These are phyloP conservation scores for Sarcomyxa edulis DNA, from an alignment of 768 basidiomycete genomes.

Conservation along the genomic window DNA sequence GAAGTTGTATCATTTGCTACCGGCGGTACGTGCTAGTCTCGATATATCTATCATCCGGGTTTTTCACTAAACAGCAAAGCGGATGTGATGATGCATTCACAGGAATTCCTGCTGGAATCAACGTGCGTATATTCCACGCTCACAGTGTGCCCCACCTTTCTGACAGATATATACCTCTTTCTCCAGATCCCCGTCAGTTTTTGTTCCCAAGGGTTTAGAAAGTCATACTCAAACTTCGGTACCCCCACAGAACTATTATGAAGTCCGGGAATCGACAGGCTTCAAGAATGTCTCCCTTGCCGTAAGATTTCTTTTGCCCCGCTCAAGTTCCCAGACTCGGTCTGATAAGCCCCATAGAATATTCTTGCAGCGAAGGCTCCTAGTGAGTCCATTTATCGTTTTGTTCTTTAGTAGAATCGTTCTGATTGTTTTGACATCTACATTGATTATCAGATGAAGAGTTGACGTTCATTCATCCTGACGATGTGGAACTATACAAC, in stretches of 20 bases:
- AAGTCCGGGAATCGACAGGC: constrained; percentile 73
- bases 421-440: constrained; percentile 1
- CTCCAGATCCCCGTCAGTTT: constrained; percentile 56
- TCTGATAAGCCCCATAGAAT: constrained; percentile 54
- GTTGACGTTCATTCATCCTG: constrained; percentile 77
- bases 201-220: too few species aligned
- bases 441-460: constrained; percentile 49
- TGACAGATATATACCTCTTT: constrained; percentile 1
- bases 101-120: constrained; percentile 87
- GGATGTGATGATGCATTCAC: too few species aligned
- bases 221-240: too few species aligned
- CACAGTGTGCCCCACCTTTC: too few species aligned
- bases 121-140: constrained; percentile 44
- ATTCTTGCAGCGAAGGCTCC: constrained; percentile 86
- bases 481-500: constrained; percentile 70
- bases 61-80: too few species aligned
- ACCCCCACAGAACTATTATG: constrained; percentile 63
- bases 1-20: constrained; percentile 82
- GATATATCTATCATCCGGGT: too few species aligned
- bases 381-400: constrained; percentile 34
- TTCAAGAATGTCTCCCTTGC: constrained; percentile 90
- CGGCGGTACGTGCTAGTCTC: constrained; percentile 60
- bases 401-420: background rate
- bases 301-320: too few species aligned
- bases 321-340: background rate